Conservation (phyloP, 306 rosid genomes). For the Biancaea sappan region DNA sequence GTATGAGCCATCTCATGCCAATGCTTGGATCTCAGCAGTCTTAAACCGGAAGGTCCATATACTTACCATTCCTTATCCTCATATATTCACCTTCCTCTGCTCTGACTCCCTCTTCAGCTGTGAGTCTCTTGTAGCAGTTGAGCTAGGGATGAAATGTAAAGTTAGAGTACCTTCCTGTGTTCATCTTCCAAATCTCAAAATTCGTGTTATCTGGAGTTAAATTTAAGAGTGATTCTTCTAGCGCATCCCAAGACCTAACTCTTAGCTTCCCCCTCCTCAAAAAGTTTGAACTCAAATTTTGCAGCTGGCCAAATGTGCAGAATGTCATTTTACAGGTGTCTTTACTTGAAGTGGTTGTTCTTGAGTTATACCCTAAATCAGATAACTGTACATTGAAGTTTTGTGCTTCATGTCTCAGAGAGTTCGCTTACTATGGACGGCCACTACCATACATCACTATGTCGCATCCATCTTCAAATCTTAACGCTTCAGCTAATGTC, state of each 20-base stretch:
- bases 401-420: neutral
- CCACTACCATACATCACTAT: neutral
- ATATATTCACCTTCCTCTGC: constrained; percentile 27
- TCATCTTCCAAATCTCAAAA: constrained; percentile 44
- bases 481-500: neutral
- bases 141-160: constrained; percentile 39
- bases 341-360: too few species aligned
- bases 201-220: constrained; percentile 35
- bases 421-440: neutral
- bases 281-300: constrained; percentile 51
- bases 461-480: neutral
- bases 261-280: constrained; percentile 44
- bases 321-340: constrained; percentile 39
- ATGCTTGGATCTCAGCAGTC: constrained; percentile 17
- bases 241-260: constrained; percentile 23
- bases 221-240: constrained; percentile 32
- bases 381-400: neutral
- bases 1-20: neutral
- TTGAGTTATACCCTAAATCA: too few species aligned
- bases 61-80: neutral
- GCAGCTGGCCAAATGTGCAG: constrained; percentile 42
- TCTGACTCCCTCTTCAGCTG: constrained; percentile 38
- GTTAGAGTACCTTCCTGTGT: constrained; percentile 33
- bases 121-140: constrained; percentile 39
- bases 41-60: neutral